These are phyloP conservation scores for Aquilaria agallochum DNA, from an alignment of 441 rosid genomes.

Conservation along the genomic window DNA sequence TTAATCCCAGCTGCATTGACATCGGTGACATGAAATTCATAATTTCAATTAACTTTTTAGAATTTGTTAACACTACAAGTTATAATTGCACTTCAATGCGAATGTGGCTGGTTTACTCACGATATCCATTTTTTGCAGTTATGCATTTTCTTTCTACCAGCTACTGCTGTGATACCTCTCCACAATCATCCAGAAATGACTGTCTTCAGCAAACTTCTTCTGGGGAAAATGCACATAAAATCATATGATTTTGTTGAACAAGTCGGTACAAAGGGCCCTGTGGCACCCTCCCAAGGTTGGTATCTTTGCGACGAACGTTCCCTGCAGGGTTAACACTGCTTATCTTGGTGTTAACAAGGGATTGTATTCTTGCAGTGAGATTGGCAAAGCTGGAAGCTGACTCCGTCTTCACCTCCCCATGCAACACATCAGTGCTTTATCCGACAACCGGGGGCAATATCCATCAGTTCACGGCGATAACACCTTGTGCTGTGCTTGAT, in stretches of 20 bases:
- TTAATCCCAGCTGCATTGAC: too few relatives aligned
- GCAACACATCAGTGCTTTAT: slow-evolving; percentile 25
- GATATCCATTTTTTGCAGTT: slow-evolving; percentile 25
- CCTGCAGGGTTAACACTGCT: background rate
- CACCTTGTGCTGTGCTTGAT: slow-evolving; percentile 34
- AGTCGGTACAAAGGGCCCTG: slow-evolving; percentile 6
- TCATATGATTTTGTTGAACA: slow-evolving; percentile 48
- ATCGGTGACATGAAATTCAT: too few relatives aligned
- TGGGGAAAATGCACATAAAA: slow-evolving; percentile 63
- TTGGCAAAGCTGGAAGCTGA: slow-evolving; percentile 19
- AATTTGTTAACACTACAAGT: background rate
- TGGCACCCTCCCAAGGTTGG: slow-evolving; percentile 25
- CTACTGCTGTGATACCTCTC: slow-evolving; percentile 47
- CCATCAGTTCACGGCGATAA: slow-evolving; percentile 27
- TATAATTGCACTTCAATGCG: too few relatives aligned
- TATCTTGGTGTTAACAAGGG: background rate
- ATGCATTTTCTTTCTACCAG: slow-evolving; percentile 62
- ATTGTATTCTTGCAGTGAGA: slow-evolving; percentile 19
- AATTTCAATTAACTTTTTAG: too few relatives aligned
- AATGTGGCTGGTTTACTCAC: background rate
- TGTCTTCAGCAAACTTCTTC: slow-evolving; percentile 52
- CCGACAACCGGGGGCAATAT: slow-evolving; percentile 40
- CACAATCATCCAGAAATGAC: slow-evolving; percentile 74
- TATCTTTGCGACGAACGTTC: background rate
- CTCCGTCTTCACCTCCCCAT: slow-evolving; percentile 21